A percentile compares a stretch with the other conserved stretches of the same genome.
Conservation (phyloP, 2,329 filamentous ascomycete genomes). For the Lasiodiplodia sp. region DNA sequence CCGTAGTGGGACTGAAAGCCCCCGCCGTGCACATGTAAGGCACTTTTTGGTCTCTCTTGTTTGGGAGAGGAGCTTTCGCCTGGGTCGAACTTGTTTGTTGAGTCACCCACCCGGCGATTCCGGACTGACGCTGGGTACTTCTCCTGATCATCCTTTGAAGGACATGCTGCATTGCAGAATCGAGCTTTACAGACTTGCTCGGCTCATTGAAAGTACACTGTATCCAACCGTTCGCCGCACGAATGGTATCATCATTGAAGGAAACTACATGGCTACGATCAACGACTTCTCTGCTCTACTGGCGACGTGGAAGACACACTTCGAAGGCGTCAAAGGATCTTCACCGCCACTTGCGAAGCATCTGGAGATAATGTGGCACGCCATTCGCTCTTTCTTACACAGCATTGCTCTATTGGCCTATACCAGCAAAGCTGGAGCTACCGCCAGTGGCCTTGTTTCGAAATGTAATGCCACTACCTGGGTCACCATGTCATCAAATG, state of each 20-base stretch:
- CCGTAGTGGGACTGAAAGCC: neutral
- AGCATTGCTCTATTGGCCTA: neutral
- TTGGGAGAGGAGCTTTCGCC: neutral
- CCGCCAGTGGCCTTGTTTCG: neutral
- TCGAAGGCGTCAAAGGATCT: neutral
- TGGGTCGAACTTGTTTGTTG: neutral
- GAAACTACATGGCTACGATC: neutral
- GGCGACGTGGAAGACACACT: neutral
- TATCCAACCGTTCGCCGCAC: neutral
- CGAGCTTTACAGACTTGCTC: neutral
- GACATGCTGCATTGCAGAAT: neutral
- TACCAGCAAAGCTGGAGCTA: no score
- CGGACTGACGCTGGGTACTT: no score
- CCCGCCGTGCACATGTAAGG: neutral
- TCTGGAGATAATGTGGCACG: neutral
- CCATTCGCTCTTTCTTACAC: neutral
- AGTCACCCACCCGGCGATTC: neutral
- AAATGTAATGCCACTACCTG: neutral
- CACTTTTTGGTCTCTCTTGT: neutral
- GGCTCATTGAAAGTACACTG: neutral
- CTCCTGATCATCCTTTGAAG: neutral
- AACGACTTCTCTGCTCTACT: neutral
- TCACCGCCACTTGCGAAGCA: neutral
- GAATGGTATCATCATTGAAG: neutral
- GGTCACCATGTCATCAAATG: neutral